These are phyloP conservation scores for Hippophae rhamnoides DNA, from an alignment of 306 rosid genomes.

Conservation along the genomic window DNA sequence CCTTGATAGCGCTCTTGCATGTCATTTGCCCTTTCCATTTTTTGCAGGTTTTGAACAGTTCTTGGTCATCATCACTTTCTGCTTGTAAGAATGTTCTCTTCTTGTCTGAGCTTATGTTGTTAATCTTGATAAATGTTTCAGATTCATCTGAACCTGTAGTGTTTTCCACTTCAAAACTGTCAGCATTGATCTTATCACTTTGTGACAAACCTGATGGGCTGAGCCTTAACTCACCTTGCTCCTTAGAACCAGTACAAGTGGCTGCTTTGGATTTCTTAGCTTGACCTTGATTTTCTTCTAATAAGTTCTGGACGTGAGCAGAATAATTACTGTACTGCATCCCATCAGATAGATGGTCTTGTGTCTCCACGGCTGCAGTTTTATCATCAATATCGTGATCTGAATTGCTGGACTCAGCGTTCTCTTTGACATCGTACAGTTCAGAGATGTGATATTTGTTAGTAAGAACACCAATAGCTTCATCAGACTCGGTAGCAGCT, in stretches of 20 bases:
- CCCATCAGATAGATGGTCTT: conserved; percentile 5
- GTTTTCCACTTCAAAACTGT: conserved; percentile 6
- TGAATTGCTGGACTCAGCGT: neutral
- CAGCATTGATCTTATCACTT: neutral
- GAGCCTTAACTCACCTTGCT: conserved; percentile 4
- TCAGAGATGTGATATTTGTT: too few species aligned
- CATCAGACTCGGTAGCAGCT: too few species aligned
- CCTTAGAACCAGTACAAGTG: conserved; percentile 9
- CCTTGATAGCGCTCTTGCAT: conserved; percentile 26
- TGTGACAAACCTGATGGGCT: conserved; percentile 11
- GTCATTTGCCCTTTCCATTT: conserved; percentile 25
- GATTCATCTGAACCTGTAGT: neutral
- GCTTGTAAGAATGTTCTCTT: conserved; percentile 4
- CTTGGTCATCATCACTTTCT: conserved; percentile 12
- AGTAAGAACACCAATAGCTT: too few species aligned
- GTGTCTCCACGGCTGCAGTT: neutral
- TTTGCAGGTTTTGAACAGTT: conserved; percentile 18
- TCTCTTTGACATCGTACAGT: too few species aligned
- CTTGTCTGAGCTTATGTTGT: conserved; percentile 11
- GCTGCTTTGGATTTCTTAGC: conserved; percentile 6
- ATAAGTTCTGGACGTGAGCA: conserved; percentile 1
- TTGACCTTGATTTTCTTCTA: conserved; percentile 11
- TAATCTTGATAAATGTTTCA: neutral
- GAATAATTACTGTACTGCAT: neutral
- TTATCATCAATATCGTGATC: neutral